Evolutionary conservation across 495 filamentous ascomycete species (phyloP).

Genomic region (Penicillium desertorum): DNA sequence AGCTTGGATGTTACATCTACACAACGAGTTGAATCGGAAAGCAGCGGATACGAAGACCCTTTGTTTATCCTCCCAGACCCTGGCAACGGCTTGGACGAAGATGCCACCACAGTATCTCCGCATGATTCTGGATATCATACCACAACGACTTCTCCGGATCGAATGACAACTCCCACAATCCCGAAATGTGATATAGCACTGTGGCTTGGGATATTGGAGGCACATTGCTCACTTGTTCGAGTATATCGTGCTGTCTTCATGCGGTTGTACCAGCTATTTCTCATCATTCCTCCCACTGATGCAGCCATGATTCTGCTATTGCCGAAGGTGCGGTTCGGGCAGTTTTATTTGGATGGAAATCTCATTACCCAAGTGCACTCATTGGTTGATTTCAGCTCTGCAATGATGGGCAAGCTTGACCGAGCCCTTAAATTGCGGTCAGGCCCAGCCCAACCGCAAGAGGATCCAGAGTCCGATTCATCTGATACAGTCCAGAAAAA

Average conservation of each 20-base stretch:
- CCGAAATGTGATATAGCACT: constrained; percentile 11
- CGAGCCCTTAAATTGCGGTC: constrained; percentile 8
- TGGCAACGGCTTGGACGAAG: background rate
- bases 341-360: constrained; percentile 19
- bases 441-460: background rate
- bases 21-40: background rate
- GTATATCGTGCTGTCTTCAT: constrained; percentile 23
- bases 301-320: constrained; percentile 15
- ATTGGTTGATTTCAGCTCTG: constrained; percentile 20
- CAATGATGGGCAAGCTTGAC: constrained; percentile 21
- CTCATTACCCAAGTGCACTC: constrained; percentile 16
- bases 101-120: constrained; percentile 7
- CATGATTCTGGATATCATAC: constrained; percentile 19
- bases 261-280: constrained; percentile 22
- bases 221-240: constrained; percentile 20
- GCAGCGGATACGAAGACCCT: background rate
- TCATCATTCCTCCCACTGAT: constrained; percentile 21
- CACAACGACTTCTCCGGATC: background rate
- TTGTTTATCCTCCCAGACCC: background rate
- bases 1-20: too few relatives aligned
- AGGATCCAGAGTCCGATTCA: background rate
- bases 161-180: background rate
- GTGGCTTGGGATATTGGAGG: constrained; percentile 17
- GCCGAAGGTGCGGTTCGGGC: constrained; percentile 15
- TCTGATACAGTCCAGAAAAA: background rate